Base-by-base conservation (phyloP, 345 rosid genomes). In the Limnanthes douglasii region DNA sequence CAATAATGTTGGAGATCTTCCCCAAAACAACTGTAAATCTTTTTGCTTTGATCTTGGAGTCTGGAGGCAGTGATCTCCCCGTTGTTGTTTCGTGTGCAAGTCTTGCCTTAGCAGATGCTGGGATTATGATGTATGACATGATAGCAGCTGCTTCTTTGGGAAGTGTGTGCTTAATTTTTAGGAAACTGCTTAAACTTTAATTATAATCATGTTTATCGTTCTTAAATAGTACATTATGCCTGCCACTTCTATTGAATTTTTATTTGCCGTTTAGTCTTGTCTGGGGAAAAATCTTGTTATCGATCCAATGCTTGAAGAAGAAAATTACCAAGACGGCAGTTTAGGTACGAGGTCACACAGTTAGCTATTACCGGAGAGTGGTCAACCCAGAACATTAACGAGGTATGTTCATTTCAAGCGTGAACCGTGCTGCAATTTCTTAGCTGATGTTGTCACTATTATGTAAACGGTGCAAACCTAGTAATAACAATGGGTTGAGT, bases 11-110 rank as follows among this genome's bases (percentile, higher is more conserved):
- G 62, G 94, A 90, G 70, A 59, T 78, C 31, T 84, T 84, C 43
- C 98, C 96, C 5, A 84, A 90, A 65, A 74, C 98, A 34, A 84
- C 98, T 1, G 96, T 80, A 13, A 94, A 90, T 61, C 82, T 90
- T 30, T 90, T 84, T 58, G 98, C 93, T 0, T 59, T 90, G 57
- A 93, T 84, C 30, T 66, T 90, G 71, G 96, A 84, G 60, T 84
- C 96, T 51, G 96, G 94, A 41, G 98, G 98, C 65, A 61, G 96
- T 62, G 98, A 90, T 69, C 78, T 90, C 41, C 77, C 96, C 21
- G 88, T 75, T 31, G 66, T 80, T 21, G 64, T 77, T 57, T 80
- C 94, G 21, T 90, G 98, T 57, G 94, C 96, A 41, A 78, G 96
- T 68, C 93, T 90, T 53, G 96, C 96, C 61, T 51, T 84, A 46